Percentiles rank a stretch among this genome's conserved stretches.
These are phyloP conservation scores for Gymnopilus dilepis DNA, from an alignment of 768 basidiomycete genomes.

Conservation along the genomic window DNA sequence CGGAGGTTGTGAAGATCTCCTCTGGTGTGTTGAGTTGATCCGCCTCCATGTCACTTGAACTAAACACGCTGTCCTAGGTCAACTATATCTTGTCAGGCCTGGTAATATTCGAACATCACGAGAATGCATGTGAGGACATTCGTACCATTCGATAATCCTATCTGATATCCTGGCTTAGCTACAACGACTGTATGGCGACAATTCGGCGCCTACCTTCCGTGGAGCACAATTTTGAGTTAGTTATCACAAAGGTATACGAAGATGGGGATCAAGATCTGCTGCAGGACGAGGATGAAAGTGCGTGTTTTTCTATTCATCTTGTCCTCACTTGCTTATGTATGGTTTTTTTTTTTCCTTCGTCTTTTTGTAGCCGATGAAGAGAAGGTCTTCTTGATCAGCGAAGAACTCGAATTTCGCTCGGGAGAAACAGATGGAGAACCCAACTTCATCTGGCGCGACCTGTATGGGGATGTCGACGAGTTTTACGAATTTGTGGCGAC, in stretches of 20 bases:
- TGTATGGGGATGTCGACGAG: slow-evolving; percentile 91
- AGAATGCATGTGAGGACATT: slow-evolving; percentile 94
- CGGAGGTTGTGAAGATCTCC: slow-evolving; percentile 94
- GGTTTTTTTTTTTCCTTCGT: not conserved
- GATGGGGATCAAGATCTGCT: slow-evolving; percentile 95
- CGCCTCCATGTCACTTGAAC: not conserved
- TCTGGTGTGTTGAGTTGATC: slow-evolving; percentile 47
- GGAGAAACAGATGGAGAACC: slow-evolving; percentile 77
- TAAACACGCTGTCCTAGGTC: slow-evolving; percentile 44
- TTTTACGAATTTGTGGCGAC: slow-evolving; percentile 91
- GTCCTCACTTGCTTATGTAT: not conserved
- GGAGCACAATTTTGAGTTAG: slow-evolving; percentile 87
- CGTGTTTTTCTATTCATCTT: slow-evolving; percentile 33
- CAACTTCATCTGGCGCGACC: slow-evolving; percentile 90
- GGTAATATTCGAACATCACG: slow-evolving; percentile 89
- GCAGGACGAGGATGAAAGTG: slow-evolving; percentile 92
- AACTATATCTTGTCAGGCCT: slow-evolving; percentile 89
- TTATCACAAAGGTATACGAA: slow-evolving; percentile 95
- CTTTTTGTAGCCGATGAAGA: slow-evolving; percentile 83
- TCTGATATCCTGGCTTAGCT: slow-evolving; percentile 54
- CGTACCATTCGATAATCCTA: too few relatives aligned
- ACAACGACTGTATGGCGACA: slow-evolving; percentile 94
- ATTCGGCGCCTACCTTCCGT: slow-evolving; percentile 82
- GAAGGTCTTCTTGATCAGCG: slow-evolving; percentile 87
- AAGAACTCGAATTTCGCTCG: slow-evolving; percentile 86